These are phyloP conservation scores for Trametes maxima DNA, from an alignment of 768 basidiomycete genomes.

Conservation along the genomic window DNA sequence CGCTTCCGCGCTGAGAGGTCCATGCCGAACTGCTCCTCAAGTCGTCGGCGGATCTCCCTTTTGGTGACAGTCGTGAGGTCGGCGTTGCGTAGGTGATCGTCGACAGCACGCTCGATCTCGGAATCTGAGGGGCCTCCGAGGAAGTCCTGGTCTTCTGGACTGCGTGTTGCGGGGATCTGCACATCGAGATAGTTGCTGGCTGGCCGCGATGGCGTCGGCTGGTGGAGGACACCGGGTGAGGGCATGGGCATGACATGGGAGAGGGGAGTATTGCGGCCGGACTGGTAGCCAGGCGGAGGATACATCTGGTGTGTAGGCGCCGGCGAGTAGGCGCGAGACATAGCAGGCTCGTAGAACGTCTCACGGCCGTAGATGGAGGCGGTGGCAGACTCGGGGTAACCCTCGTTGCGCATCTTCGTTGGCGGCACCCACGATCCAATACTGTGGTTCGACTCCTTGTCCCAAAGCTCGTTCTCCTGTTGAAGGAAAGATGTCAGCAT, in stretches of 20 bases:
- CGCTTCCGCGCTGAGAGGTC: constrained; percentile 73
- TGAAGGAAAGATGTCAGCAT: constrained; percentile 1
- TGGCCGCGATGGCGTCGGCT: constrained; percentile 70
- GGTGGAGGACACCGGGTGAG: constrained; percentile 45
- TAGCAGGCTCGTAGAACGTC: constrained; percentile 76
- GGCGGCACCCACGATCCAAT: constrained; percentile 93
- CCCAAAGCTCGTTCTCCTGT: constrained; percentile 95
- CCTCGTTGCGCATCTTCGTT: constrained; percentile 66
- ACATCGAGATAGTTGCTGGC: constrained; percentile 78
- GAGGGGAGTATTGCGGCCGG: constrained; percentile 69
- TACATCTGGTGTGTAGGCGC: constrained; percentile 62
- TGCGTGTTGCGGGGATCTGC: constrained; percentile 55
- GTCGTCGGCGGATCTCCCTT: constrained; percentile 79
- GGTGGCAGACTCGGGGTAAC: constrained; percentile 75
- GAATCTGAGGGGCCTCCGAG: constrained; percentile 59
- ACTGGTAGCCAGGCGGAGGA: constrained; percentile 72
- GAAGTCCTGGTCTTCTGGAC: constrained; percentile 54
- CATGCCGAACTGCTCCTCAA: constrained; percentile 83
- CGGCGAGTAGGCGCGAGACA: constrained; percentile 64
- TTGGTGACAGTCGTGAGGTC: constrained; percentile 93
- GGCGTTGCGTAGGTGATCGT: constrained; percentile 70
- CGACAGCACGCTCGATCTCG: constrained; percentile 76
- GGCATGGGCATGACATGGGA: constrained; percentile 19
- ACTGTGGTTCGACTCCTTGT: constrained; percentile 94
- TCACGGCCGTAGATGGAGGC: constrained; percentile 87